Percentiles rank a stretch among this genome's conserved stretches.
These are phyloP conservation scores for carrot (Daucus carota) DNA, from an alignment of 129 eudicot genomes.

Conservation along the genomic window DH1_v3.0 NC_030385.2:3232001-3232500, in stretches of 20 bases:
- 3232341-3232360: no score
- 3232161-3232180: not conserved
- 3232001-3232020: conserved; percentile 51
- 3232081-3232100: not conserved
- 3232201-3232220: not conserved
- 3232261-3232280: not conserved
- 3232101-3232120: not conserved
- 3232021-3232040: conserved; percentile 49
- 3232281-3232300: not conserved
- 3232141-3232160: not conserved
- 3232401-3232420: no score
- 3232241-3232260: not conserved
- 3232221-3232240: not conserved
- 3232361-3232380: no score
- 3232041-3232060: conserved; percentile 44
- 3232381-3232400: no score
- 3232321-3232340: not conserved
- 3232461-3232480: no score
- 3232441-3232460: no score
- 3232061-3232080: conserved; percentile 23
- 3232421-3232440: no score
- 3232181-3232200: not conserved
- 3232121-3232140: not conserved
- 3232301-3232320: not conserved
- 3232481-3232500: no score